These are phyloP conservation scores for Saussurea involucrata DNA, from an alignment of 129 eudicot species.

Conservation along the genomic window DNA sequence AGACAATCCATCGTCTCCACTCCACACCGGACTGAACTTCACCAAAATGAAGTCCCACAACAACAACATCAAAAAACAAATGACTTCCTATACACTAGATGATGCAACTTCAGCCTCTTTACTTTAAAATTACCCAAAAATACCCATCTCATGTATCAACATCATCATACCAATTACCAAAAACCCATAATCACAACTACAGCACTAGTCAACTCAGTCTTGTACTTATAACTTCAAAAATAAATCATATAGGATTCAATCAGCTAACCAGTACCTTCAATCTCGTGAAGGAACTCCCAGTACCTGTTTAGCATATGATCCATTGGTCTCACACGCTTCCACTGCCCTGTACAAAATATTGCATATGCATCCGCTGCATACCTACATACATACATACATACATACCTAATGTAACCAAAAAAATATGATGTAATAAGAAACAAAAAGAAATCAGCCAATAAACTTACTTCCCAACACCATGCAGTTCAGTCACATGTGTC, in stretches of 20 bases:
- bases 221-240: background rate
- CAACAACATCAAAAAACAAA: too few relatives aligned
- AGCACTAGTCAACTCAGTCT: background rate
- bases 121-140: background rate
- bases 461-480: slow-evolving; percentile 78
- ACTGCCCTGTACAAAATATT: slow-evolving; percentile 75
- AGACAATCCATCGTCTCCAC: background rate
- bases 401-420: background rate
- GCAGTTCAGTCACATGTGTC: slow-evolving; percentile 67
- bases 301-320: slow-evolving; percentile 80
- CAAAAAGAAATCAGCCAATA: background rate
- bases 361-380: slow-evolving; percentile 98
- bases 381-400: slow-evolving; percentile 26
- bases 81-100: background rate
- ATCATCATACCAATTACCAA: background rate
- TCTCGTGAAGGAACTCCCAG: slow-evolving; percentile 60
- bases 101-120: background rate
- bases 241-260: background rate
- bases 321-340: slow-evolving; percentile 57
- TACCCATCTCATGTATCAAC: too few relatives aligned
- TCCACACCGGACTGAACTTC: background rate
- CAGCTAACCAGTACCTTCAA: background rate
- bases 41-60: too few relatives aligned
- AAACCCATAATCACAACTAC: background rate
- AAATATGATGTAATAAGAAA: background rate